Evolutionary conservation across 2,329 filamentous ascomycete genomes (phyloP).

Genomic region (Ceratocystis harringtonii): DNA sequence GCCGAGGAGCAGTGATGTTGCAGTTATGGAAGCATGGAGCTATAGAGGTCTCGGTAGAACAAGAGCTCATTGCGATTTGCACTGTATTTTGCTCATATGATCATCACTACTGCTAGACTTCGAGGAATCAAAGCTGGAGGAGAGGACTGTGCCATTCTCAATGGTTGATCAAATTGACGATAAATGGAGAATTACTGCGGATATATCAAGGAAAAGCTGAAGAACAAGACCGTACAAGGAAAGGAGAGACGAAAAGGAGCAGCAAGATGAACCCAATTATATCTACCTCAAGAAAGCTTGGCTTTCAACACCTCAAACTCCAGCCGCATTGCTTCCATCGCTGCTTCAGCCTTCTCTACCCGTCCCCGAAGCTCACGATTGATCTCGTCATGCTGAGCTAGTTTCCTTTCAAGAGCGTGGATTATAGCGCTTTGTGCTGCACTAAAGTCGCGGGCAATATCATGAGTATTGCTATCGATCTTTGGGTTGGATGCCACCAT

Average conservation of each 20-base stretch:
- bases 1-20: too few relatives aligned
- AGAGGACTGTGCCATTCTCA: too few relatives aligned
- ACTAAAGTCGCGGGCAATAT: neutral
- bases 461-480: neutral
- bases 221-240: too few relatives aligned
- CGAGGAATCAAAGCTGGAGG: too few relatives aligned
- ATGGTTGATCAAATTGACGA: too few relatives aligned
- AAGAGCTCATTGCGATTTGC: too few relatives aligned
- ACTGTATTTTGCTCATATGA: too few relatives aligned
- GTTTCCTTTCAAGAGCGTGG: constrained; percentile 9
- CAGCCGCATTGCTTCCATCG: constrained; percentile 12
- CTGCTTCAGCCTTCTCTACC: constrained; percentile 9
- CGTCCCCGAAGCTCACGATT: constrained; percentile 4
- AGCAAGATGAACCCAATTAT: neutral
- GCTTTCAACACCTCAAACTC: constrained; percentile 13
- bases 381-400: constrained; percentile 8
- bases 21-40: too few relatives aligned
- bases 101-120: too few relatives aligned
- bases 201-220: too few relatives aligned
- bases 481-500: neutral
- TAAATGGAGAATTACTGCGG: too few relatives aligned
- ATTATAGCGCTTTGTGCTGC: neutral
- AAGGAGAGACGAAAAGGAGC: neutral
- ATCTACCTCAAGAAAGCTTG: neutral
- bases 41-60: too few relatives aligned